phyloP scores from a whole-genome alignment of 768 basidiomycete species.

The Lactarius sanguifluus region DNA sequence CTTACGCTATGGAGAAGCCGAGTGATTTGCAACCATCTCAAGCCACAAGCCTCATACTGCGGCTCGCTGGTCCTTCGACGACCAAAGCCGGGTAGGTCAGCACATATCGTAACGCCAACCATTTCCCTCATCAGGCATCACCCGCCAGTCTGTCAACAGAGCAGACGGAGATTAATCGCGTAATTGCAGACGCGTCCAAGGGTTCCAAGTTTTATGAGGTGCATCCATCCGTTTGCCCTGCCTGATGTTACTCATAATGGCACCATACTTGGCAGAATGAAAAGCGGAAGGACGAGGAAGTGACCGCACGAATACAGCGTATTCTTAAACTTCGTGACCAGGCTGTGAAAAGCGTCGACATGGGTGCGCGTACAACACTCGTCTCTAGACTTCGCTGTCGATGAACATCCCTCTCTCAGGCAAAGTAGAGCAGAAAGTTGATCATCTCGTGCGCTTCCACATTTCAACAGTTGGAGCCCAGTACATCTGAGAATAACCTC shows the following conservation, averaged over 20 bases:
- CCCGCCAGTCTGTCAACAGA: slow-evolving; percentile 61
- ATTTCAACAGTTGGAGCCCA: not conserved
- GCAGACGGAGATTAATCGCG: slow-evolving; percentile 80
- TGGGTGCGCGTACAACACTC: slow-evolving; percentile 43
- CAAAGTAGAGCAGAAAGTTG: slow-evolving; percentile 63
- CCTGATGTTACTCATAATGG: not conserved
- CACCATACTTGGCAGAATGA: slow-evolving; percentile 58
- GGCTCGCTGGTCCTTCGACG: slow-evolving; percentile 85
- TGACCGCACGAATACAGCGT: slow-evolving; percentile 72
- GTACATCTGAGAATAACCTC: slow-evolving; percentile 12
- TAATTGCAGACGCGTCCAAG: slow-evolving; percentile 89
- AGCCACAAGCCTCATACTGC: slow-evolving; percentile 67
- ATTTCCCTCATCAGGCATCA: slow-evolving; percentile 9
- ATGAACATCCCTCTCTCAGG: slow-evolving; percentile 36
- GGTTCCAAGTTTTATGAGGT: slow-evolving; percentile 93
- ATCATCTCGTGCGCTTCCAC: slow-evolving; percentile 58
- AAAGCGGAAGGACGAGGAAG: slow-evolving; percentile 83
- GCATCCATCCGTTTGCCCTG: slow-evolving; percentile 28
- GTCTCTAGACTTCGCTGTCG: not conserved
- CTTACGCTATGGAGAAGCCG: not conserved
- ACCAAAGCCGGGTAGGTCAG: slow-evolving; percentile 79
- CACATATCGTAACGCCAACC: not conserved
- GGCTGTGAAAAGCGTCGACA: slow-evolving; percentile 52
- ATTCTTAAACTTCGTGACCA: slow-evolving; percentile 68
- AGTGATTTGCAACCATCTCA: slow-evolving; percentile 47